These are phyloP conservation scores for Saposhnikovia divaricata DNA, from an alignment of 129 eudicot species.

Conservation along the genomic window DNA sequence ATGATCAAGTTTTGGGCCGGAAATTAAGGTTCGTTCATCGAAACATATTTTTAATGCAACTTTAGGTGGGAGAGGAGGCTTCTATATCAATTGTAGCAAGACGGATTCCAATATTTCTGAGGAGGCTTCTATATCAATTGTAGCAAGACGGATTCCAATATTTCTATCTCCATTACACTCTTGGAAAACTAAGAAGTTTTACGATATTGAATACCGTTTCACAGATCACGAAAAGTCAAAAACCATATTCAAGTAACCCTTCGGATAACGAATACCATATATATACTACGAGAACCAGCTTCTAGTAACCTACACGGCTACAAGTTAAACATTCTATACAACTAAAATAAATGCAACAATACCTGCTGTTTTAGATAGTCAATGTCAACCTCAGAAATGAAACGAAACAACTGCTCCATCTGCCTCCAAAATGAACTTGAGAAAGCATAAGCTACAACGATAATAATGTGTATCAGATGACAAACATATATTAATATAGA, in stretches of 20 bases:
- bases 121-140: not conserved
- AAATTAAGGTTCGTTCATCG: not conserved
- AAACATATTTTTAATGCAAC: not conserved
- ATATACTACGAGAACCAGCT: not conserved
- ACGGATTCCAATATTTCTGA: not conserved
- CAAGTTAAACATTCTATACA: not conserved
- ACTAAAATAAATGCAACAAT: not conserved
- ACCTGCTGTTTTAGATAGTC: conserved; percentile 62
- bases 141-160: not conserved
- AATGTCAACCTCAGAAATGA: conserved; percentile 49
- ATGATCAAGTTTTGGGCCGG: not conserved
- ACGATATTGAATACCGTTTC: not conserved
- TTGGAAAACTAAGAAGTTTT: not conserved
- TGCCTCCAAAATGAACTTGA: conserved; percentile 74
- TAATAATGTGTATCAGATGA: conserved; percentile 13
- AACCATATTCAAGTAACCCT: not conserved
- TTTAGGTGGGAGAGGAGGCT: not conserved
- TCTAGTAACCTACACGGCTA: not conserved
- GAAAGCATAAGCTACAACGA: conserved; percentile 42
- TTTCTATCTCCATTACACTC: not conserved
- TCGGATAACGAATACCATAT: not conserved
- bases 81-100: not conserved
- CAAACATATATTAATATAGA: not conserved
- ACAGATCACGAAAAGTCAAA: not conserved
- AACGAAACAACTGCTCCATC: conserved; percentile 61